These are phyloP conservation scores for Entomortierella chlamydospora DNA, from an alignment of 192 early-diverging fungal genomes.

Conservation along the genomic window DNA sequence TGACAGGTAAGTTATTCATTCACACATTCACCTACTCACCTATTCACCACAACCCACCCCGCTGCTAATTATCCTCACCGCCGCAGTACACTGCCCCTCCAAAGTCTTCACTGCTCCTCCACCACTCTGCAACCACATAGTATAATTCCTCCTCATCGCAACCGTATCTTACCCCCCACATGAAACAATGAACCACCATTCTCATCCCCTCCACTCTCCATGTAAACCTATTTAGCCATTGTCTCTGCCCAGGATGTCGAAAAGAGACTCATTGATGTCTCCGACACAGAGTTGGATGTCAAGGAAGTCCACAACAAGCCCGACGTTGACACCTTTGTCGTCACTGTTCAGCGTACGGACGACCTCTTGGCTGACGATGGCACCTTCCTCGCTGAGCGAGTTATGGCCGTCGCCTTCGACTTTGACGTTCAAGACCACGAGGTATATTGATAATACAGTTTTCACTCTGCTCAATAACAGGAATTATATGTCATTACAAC, in stretches of 20 bases:
- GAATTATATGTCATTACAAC: too few species aligned
- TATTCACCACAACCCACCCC: not conserved
- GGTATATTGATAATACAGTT: slow-evolving; percentile 30
- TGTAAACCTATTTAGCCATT: slow-evolving; percentile 15
- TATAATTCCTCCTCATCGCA: too few species aligned
- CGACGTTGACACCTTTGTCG: slow-evolving; percentile 59
- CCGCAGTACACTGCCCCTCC: too few species aligned
- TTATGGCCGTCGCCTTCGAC: slow-evolving; percentile 67
- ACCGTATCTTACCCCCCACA: too few species aligned
- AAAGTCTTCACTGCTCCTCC: too few species aligned
- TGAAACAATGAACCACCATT: too few species aligned
- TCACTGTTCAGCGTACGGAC: slow-evolving; percentile 67
- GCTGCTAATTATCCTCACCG: too few species aligned
- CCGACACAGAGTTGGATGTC: slow-evolving; percentile 48
- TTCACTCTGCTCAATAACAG: not conserved
- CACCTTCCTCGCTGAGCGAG: slow-evolving; percentile 64
- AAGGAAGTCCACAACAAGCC: slow-evolving; percentile 44
- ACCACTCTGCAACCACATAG: too few species aligned
- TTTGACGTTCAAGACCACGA: slow-evolving; percentile 67
- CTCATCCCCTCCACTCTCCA: too few species aligned
- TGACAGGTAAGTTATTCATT: slow-evolving; percentile 20
- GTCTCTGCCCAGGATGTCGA: slow-evolving; percentile 45
- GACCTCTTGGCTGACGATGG: slow-evolving; percentile 69
- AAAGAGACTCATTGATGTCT: slow-evolving; percentile 54
- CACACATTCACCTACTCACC: not conserved